phyloP scores from a whole-genome alignment of 805 yeast species.

The Debaryomyces maramus region DNA sequence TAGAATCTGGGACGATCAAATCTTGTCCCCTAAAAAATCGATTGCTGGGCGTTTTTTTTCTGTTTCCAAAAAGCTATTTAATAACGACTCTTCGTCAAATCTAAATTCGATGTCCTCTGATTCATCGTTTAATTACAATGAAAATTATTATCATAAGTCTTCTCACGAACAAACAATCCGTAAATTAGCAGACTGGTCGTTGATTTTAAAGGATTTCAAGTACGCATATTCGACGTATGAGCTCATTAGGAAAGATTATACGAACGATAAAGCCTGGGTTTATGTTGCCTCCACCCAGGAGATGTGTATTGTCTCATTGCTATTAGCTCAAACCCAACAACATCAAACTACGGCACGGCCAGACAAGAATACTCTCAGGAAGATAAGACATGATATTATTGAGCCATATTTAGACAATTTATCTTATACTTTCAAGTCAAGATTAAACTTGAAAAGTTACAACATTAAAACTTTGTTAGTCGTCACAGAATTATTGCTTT shows the following conservation, averaged over 20 bases:
- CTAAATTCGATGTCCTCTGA: slow-evolving; percentile 7
- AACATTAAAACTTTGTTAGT: slow-evolving; percentile 68
- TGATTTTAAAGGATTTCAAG: slow-evolving; percentile 87
- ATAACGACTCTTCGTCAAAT: slow-evolving; percentile 18
- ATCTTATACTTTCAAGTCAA: slow-evolving; percentile 69
- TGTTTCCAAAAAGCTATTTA: slow-evolving; percentile 60
- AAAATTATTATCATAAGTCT: slow-evolving; percentile 59
- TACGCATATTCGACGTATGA: slow-evolving; percentile 85
- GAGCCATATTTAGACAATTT: slow-evolving; percentile 70
- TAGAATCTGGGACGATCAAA: slow-evolving; percentile 82
- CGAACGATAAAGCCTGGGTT: slow-evolving; percentile 75
- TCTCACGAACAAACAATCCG: slow-evolving; percentile 74
- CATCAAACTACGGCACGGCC: slow-evolving; percentile 33
- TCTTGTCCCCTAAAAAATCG: slow-evolving; percentile 74
- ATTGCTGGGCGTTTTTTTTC: slow-evolving; percentile 70
- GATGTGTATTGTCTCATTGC: slow-evolving; percentile 72
- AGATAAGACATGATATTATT: slow-evolving; percentile 52
- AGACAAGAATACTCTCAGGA: slow-evolving; percentile 42
- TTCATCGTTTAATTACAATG: slow-evolving; percentile 46
- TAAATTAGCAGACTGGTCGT: slow-evolving; percentile 87
- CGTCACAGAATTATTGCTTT: slow-evolving; percentile 67
- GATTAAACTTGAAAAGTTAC: slow-evolving; percentile 67
- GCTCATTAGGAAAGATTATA: slow-evolving; percentile 71
- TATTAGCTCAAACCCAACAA: slow-evolving; percentile 56
- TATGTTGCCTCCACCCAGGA: slow-evolving; percentile 85